phyloP scores from a whole-genome alignment of 306 rosid species.

The Castanea mollissima region DNA sequence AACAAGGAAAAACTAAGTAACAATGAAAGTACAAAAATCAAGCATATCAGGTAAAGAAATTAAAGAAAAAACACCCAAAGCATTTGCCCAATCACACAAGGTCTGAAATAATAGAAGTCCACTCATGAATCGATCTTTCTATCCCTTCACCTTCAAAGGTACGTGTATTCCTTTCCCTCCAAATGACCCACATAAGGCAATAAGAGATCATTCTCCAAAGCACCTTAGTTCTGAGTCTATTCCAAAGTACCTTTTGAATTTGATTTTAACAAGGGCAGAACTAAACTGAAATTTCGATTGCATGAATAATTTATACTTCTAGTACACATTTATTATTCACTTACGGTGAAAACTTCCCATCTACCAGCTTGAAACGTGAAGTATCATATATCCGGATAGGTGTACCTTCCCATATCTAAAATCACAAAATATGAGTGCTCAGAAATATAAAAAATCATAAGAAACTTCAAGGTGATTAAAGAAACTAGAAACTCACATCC shows the following conservation, averaged over 20 bases:
- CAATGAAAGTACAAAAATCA: too few species aligned
- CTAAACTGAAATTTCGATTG: neutral
- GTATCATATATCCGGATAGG: constrained; percentile 76
- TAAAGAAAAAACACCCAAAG: too few species aligned
- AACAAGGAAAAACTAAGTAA: too few species aligned
- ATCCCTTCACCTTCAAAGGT: too few species aligned
- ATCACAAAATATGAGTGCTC: constrained; percentile 23
- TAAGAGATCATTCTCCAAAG: too few species aligned
- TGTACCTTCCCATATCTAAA: constrained; percentile 96
- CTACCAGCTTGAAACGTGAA: constrained; percentile 87
- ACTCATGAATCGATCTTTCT: too few species aligned
- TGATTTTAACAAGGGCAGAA: neutral
- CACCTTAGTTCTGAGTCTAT: too few species aligned
- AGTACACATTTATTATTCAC: constrained; percentile 30
- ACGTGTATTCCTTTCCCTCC: too few species aligned
- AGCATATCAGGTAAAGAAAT: too few species aligned
- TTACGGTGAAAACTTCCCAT: constrained; percentile 99
- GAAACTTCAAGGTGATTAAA: constrained; percentile 22
- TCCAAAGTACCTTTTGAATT: neutral
- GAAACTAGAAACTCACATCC: constrained; percentile 81
- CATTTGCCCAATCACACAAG: too few species aligned
- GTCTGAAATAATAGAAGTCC: too few species aligned
- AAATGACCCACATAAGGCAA: too few species aligned
- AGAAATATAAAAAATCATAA: constrained; percentile 16
- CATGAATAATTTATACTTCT: neutral